phyloP scores from a whole-genome alignment of 2,329 filamentous ascomycete species.

The Fusarium chuoi region DNA sequence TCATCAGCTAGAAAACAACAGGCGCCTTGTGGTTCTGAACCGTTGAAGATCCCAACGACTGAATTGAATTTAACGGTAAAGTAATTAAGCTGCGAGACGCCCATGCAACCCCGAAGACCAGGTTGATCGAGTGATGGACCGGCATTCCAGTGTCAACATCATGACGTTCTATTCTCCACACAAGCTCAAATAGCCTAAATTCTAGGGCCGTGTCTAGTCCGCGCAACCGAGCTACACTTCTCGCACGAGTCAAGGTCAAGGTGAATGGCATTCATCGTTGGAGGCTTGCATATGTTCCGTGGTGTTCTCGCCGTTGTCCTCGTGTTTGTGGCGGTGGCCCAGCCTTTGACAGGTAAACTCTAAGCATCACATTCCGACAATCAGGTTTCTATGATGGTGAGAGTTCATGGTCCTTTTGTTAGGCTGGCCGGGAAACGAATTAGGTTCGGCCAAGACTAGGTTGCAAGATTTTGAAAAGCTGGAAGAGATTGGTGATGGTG shows the following conservation, averaged over 20 bases:
- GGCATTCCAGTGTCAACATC: conserved; percentile 9
- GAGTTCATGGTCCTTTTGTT: not conserved
- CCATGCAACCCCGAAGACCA: not conserved
- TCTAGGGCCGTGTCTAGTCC: not conserved
- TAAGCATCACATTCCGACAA: conserved; percentile 20
- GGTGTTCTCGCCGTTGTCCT: conserved; percentile 13
- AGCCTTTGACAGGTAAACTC: not conserved
- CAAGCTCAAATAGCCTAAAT: conserved; percentile 24
- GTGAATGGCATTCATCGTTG: not conserved
- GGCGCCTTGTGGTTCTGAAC: not conserved
- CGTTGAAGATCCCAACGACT: not conserved
- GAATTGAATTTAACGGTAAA: not conserved
- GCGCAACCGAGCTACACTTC: not conserved
- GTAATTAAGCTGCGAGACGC: not conserved
- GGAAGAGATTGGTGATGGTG: not conserved
- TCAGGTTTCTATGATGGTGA: not conserved
- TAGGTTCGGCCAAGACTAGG: not conserved
- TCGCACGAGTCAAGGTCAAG: not conserved
- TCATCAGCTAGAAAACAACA: not conserved
- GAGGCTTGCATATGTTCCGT: not conserved
- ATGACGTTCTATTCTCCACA: conserved; percentile 24
- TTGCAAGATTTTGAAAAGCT: not conserved
- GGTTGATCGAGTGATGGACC: conserved; percentile 8
- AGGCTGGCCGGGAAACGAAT: conserved; percentile 3
- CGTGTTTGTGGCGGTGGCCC: conserved; percentile 16